Evolutionary conservation across 2,329 filamentous ascomycete genomes (phyloP).

Genomic region (Colletotrichum limetticola): DNA sequence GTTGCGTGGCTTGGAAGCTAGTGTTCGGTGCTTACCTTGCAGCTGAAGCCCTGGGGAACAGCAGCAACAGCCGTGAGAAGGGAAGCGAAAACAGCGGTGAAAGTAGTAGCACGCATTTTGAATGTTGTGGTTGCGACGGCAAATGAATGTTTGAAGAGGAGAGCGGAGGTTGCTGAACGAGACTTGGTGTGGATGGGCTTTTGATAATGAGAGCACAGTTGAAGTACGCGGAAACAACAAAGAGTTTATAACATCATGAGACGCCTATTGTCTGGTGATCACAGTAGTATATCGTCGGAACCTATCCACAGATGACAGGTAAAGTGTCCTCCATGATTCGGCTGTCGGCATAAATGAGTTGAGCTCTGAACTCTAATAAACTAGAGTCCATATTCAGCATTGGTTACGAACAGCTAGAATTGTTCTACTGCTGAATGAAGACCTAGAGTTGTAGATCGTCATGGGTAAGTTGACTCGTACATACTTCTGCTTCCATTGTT

Average conservation of each 20-base stretch:
- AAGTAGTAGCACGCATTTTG: not conserved
- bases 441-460: not conserved
- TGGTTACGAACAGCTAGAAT: not conserved
- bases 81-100: not conserved
- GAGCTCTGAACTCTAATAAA: not conserved
- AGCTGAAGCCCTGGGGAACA: slow-evolving; percentile 14
- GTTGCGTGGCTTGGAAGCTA: not conserved
- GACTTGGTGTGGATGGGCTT: not conserved
- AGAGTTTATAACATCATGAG: not conserved
- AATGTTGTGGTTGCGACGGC: not conserved
- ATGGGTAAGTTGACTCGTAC: not conserved
- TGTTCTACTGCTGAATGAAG: not conserved
- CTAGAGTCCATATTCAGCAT: not conserved
- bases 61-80: slow-evolving; percentile 1
- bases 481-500: not conserved
- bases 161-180: not conserved
- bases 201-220: not conserved
- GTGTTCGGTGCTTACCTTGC: not conserved
- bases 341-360: not conserved
- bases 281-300: not conserved
- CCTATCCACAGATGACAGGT: not conserved
- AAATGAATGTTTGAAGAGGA: not conserved
- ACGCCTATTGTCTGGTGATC: not conserved
- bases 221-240: not conserved
- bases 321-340: not conserved